Percentiles rank a stretch among this genome's conserved stretches.
phyloP scores from a whole-genome alignment of 495 filamentous ascomycete species.

The Letharia lupina region DNA sequence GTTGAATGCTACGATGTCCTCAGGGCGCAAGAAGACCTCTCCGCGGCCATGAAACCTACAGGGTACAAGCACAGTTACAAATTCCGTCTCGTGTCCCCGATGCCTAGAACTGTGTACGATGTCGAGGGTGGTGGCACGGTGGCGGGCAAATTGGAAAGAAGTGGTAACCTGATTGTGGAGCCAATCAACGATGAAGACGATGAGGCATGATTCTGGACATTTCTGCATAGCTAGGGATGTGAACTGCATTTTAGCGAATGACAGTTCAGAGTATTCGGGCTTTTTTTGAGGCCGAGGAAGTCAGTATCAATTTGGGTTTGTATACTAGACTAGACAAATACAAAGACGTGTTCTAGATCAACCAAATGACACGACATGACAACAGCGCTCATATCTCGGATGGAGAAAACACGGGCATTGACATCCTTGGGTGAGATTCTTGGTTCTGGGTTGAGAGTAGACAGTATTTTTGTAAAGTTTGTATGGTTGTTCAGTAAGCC shows the following conservation, averaged over 20 bases:
- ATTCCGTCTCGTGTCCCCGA: slow-evolving; percentile 71
- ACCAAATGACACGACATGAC: not conserved
- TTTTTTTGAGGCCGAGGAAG: not conserved
- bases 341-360: not conserved
- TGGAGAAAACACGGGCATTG: not conserved
- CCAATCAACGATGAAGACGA: slow-evolving; percentile 51
- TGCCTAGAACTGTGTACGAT: slow-evolving; percentile 73
- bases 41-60: slow-evolving; percentile 44
- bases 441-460: not conserved
- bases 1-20: slow-evolving; percentile 82
- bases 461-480: not conserved
- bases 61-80: slow-evolving; percentile 68
- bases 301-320: not conserved
- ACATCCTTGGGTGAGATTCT: no score
- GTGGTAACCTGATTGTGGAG: slow-evolving; percentile 85
- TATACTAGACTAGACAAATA: not conserved
- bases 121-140: slow-evolving; percentile 56
- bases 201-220: slow-evolving; percentile 29
- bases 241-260: slow-evolving; percentile 11
- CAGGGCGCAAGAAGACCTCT: slow-evolving; percentile 29
- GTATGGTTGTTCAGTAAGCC: not conserved
- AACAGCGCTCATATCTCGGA: not conserved
- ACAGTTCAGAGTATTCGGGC: no score
- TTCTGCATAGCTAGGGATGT: not conserved
- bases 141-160: slow-evolving; percentile 64